phyloP scores from a whole-genome alignment of 352 stramenopile genomes.

The Albugo laibachii region DNA sequence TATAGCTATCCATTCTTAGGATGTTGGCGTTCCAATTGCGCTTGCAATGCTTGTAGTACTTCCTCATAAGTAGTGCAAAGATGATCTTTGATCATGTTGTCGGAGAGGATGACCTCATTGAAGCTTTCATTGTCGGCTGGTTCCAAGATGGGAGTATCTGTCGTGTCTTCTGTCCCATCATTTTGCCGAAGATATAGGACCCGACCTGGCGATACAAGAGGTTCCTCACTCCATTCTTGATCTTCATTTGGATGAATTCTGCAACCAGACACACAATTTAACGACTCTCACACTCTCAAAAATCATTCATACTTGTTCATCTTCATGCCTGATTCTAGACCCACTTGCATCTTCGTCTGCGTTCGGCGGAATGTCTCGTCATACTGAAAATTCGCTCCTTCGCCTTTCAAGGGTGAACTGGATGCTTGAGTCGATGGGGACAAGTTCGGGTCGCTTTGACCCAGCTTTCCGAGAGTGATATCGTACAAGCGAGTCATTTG shows the following conservation, averaged over 20 bases:
- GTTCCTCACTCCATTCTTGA: conserved; percentile 5
- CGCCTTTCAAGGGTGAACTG: too few species aligned
- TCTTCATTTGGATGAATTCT: neutral
- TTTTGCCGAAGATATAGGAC: conserved; percentile 1
- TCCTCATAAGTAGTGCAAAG: conserved; percentile 71
- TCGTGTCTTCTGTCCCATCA: neutral
- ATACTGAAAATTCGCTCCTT: too few species aligned
- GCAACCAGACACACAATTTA: conserved; percentile 5
- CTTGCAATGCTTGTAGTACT: conserved; percentile 12
- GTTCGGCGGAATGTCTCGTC: too few species aligned
- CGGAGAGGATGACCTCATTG: conserved; percentile 49
- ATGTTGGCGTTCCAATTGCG: neutral
- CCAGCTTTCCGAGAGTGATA: too few species aligned
- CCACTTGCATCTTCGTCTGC: too few species aligned
- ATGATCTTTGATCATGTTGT: conserved; percentile 68
- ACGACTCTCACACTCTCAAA: conserved; percentile 1
- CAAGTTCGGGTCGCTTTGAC: too few species aligned
- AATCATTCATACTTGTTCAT: neutral
- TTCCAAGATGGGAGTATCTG: conserved; percentile 20
- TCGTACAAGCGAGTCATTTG: too few species aligned
- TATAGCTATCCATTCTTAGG: neutral
- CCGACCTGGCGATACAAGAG: conserved; percentile 3
- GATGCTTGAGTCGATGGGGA: too few species aligned
- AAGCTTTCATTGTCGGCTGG: conserved; percentile 49
- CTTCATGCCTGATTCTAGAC: too few species aligned